These are phyloP conservation scores for Quillaja saponaria DNA, from an alignment of 306 rosid species.

Conservation along the genomic window DNA sequence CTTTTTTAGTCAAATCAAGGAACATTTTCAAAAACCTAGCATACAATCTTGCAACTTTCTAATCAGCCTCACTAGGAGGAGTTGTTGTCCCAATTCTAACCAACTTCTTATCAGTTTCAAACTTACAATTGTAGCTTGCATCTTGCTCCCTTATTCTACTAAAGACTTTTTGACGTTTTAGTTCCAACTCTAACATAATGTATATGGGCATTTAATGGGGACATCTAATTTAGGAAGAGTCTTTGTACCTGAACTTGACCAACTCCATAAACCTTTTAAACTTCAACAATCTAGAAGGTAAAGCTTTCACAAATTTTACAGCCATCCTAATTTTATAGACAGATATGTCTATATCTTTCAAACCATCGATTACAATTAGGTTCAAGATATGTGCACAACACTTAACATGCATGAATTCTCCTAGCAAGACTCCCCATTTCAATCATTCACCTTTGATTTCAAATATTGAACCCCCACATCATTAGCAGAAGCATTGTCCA, in stretches of 20 bases:
- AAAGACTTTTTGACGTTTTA: neutral
- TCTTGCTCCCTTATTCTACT: neutral
- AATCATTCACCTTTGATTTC: neutral
- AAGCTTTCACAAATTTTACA: neutral
- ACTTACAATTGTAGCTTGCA: neutral
- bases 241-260: too few species aligned
- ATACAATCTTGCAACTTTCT: too few species aligned
- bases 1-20: too few species aligned
- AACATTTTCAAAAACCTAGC: too few species aligned
- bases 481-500: neutral
- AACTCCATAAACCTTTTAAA: neutral
- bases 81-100: too few species aligned
- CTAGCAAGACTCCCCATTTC: neutral
- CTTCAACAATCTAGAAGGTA: neutral
- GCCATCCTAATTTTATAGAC: neutral
- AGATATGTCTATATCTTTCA: neutral
- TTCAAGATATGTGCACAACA: neutral
- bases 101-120: too few species aligned
- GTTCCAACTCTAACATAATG: neutral
- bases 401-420: neutral
- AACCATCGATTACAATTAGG: neutral
- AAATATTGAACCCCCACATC: neutral
- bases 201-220: neutral
- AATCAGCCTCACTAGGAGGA: too few species aligned
- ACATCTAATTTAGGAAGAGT: conserved; percentile 8